These are phyloP conservation scores for Ceratocystis colombiana DNA, from an alignment of 2,329 filamentous ascomycete genomes.

Conservation along the genomic window DNA sequence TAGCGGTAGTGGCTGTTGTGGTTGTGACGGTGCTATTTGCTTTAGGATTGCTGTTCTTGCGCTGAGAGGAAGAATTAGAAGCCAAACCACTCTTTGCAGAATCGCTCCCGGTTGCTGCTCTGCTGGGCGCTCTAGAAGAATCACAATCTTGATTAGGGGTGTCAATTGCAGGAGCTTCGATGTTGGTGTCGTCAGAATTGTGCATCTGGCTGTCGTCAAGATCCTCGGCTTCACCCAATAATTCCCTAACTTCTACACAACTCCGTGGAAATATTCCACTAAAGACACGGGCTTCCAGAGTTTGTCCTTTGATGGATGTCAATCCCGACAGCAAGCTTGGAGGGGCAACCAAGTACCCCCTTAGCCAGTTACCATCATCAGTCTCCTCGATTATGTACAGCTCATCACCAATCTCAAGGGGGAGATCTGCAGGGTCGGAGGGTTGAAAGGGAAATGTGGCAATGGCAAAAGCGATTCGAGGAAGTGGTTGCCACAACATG, in stretches of 20 bases:
- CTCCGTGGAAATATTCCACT: constrained; percentile 95
- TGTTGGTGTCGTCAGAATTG: constrained; percentile 27
- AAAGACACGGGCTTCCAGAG: constrained; percentile 89
- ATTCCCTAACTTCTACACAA: constrained; percentile 89
- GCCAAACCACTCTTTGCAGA: constrained; percentile 47
- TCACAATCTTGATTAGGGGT: constrained; percentile 16
- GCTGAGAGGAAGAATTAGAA: constrained; percentile 31
- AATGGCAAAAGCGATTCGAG: constrained; percentile 94
- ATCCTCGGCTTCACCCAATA: constrained; percentile 64
- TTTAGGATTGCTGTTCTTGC: constrained; percentile 30
- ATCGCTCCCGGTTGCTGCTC: constrained; percentile 32
- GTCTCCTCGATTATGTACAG: constrained; percentile 98
- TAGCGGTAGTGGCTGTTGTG: not conserved
- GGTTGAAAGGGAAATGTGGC: constrained; percentile 90
- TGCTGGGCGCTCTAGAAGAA: constrained; percentile 26
- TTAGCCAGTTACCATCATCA: constrained; percentile 81
- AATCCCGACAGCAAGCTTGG: constrained; percentile 85
- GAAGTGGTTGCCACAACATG: constrained; percentile 96
- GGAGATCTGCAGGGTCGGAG: constrained; percentile 76
- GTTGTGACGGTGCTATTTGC: constrained; percentile 5
- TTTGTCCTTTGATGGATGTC: constrained; percentile 83
- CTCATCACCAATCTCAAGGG: constrained; percentile 95
- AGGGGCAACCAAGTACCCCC: constrained; percentile 89
- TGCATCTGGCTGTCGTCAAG: constrained; percentile 36
- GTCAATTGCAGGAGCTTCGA: not conserved